Evolutionary conservation across 192 early-diverging fungal species (phyloP).

Genomic region (Neocallimastix lanati): DNA sequence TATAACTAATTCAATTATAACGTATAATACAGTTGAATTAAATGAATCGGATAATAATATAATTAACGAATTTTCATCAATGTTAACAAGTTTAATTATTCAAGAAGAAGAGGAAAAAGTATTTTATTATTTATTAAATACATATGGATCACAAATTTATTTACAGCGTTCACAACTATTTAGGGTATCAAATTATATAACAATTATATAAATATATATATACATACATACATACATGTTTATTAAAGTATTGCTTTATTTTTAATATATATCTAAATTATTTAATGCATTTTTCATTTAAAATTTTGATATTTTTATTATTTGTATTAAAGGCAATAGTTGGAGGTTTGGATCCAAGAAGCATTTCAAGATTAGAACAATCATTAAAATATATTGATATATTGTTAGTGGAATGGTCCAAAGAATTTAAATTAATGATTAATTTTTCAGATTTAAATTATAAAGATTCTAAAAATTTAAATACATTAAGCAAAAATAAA

Average conservation of each 20-base stretch:
- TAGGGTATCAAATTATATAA: not conserved
- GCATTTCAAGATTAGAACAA: not conserved
- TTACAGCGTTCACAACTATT: not conserved
- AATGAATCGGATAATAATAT: not conserved
- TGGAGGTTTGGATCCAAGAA: not conserved
- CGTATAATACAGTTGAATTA: not conserved
- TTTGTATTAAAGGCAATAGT: not conserved
- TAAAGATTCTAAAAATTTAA: not conserved
- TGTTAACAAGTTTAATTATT: not conserved
- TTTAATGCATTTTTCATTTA: too few species aligned
- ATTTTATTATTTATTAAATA: not conserved
- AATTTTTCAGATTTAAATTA: not conserved
- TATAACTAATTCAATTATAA: not conserved
- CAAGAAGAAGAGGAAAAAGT: not conserved
- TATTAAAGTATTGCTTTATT: too few species aligned
- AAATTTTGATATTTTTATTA: too few species aligned
- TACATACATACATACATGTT: too few species aligned
- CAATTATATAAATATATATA: not conserved
- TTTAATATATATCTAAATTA: too few species aligned
- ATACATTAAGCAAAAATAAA: too few species aligned
- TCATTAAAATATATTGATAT: not conserved
- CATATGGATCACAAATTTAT: not conserved
- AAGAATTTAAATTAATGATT: not conserved
- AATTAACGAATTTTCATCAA: not conserved
- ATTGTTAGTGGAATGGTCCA: not conserved